A percentile compares a stretch with the other conserved stretches of the same genome.
phyloP scores from a whole-genome alignment of 345 rosid genomes.

The Eucalyptus curtisii region DNA sequence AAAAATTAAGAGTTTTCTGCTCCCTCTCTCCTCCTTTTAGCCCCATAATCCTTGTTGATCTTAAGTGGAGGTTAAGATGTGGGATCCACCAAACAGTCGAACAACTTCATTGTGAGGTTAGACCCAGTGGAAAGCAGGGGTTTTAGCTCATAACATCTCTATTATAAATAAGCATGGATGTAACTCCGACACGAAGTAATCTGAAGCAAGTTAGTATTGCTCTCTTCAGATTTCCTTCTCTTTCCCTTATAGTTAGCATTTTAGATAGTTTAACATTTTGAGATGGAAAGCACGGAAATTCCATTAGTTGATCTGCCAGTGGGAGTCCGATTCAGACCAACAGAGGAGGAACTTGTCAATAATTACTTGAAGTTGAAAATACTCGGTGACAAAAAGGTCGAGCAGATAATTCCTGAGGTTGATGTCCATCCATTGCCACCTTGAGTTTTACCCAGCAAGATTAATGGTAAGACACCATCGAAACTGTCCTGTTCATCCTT shows the following conservation, averaged over 20 bases:
- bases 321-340: neutral
- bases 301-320: neutral
- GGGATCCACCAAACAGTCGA: neutral
- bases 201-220: neutral
- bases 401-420: neutral
- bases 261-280: neutral
- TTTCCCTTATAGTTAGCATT: neutral
- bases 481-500: neutral
- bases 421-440: neutral
- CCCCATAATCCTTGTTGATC: neutral
- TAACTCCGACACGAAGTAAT: neutral
- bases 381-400: neutral
- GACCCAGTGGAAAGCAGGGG: neutral
- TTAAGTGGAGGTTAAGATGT: neutral
- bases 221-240: neutral
- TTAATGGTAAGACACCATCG: neutral
- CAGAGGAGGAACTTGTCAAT: neutral
- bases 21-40: neutral
- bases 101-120: neutral
- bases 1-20: neutral
- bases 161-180: neutral
- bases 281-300: neutral
- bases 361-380: neutral
- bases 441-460: neutral
- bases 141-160: neutral